These are phyloP conservation scores for Fusarium coicis DNA, from an alignment of 2,329 filamentous ascomycete genomes.

Conservation along the genomic window DNA sequence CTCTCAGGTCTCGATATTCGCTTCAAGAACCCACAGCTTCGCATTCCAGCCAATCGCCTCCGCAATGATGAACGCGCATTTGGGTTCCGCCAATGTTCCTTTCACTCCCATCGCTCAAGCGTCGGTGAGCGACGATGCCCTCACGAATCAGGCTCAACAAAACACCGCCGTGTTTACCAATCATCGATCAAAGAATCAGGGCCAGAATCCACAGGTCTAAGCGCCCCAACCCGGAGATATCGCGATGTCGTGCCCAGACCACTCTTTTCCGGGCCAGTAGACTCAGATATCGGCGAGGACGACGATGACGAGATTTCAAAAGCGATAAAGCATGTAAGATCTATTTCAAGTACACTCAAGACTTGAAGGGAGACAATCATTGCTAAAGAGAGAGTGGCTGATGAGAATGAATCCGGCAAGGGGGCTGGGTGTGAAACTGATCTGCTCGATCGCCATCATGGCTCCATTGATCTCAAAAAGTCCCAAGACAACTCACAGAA, in stretches of 20 bases:
- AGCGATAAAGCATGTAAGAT: conserved; percentile 47
- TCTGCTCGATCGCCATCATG: conserved; percentile 21
- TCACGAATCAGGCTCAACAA: conserved; percentile 47
- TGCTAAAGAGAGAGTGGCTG: not conserved
- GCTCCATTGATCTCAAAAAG: conserved; percentile 8
- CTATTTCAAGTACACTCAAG: conserved; percentile 47
- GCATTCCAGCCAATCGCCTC: conserved; percentile 66
- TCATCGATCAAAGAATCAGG: conserved; percentile 16
- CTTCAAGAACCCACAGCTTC: conserved; percentile 70
- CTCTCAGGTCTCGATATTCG: conserved; percentile 61
- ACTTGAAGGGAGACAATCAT: conserved; percentile 22
- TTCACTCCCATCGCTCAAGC: conserved; percentile 66
- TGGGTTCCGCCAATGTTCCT: conserved; percentile 70
- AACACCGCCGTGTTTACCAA: conserved; percentile 20
- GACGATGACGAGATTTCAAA: conserved; percentile 46
- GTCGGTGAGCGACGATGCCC: conserved; percentile 67
- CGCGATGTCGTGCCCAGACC: conserved; percentile 41
- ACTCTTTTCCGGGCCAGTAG: conserved; percentile 41
- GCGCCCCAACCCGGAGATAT: conserved; percentile 38
- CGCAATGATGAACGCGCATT: conserved; percentile 67
- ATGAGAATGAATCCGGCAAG: conserved; percentile 2
- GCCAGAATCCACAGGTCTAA: conserved; percentile 31
- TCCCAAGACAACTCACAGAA: not conserved
- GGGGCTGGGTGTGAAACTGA: conserved; percentile 17
- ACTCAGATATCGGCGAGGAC: conserved; percentile 43